Percentiles rank a stretch among this genome's conserved stretches.
Conservation (phyloP, 2,329 filamentous ascomycete species). For the Alternaria sp. region DNA sequence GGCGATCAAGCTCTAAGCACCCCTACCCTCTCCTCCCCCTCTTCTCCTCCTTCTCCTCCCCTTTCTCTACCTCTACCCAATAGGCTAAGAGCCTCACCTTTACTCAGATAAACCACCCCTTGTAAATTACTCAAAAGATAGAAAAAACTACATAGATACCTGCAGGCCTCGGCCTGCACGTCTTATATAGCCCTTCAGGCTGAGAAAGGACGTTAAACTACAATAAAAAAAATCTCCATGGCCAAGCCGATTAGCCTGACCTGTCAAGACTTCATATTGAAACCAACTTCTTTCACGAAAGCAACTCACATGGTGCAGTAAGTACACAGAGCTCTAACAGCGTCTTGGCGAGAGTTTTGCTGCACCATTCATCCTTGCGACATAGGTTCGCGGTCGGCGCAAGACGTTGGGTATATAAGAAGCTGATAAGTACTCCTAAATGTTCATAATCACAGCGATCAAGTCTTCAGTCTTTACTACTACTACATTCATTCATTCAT, state of each 20-base stretch:
- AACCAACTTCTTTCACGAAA: not conserved
- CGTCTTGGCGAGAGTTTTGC: not conserved
- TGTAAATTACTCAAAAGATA: no score
- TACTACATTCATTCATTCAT: not conserved
- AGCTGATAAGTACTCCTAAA: not conserved
- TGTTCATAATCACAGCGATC: not conserved
- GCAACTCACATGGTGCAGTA: not conserved
- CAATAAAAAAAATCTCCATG: conserved; percentile 3
- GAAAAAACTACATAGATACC: no score
- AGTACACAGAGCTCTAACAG: not conserved
- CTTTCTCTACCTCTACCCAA: no score
- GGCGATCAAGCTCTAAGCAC: no score
- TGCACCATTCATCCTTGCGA: not conserved
- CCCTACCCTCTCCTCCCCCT: no score
- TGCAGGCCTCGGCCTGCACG: no score
- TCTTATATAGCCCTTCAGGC: no score
- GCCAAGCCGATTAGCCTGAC: not conserved
- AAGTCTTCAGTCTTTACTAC: not conserved
- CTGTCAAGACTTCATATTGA: no score
- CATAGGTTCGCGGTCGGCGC: not conserved
- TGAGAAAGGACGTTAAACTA: no score
- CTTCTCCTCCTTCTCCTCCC: no score
- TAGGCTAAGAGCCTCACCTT: no score
- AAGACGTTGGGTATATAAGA: conserved; percentile 3
- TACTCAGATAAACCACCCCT: no score